These are phyloP conservation scores for Alternaria dauci DNA, from an alignment of 2,329 filamentous ascomycete genomes.

Conservation along the genomic window DNA sequence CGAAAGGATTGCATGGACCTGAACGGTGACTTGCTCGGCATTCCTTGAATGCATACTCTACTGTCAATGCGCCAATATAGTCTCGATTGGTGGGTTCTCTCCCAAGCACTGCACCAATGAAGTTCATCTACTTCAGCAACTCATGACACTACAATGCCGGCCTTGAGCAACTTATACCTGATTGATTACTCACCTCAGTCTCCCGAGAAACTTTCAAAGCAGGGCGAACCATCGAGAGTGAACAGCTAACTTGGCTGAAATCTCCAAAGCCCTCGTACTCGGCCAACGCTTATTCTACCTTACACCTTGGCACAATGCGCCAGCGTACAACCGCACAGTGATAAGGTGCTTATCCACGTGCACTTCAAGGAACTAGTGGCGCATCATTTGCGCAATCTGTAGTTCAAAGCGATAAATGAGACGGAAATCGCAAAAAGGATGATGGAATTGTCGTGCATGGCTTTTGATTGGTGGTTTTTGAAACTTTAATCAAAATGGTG, in stretches of 20 bases:
- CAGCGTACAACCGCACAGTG: background rate
- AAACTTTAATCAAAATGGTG: background rate
- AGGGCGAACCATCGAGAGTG: too few relatives aligned
- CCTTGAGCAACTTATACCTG: background rate
- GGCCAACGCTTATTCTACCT: background rate
- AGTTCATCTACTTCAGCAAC: too few relatives aligned
- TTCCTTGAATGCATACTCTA: too few relatives aligned
- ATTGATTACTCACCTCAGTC: too few relatives aligned
- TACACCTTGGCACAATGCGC: background rate
- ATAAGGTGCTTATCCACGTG: background rate
- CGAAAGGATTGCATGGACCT: too few relatives aligned
- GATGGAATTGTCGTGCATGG: background rate
- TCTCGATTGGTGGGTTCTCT: too few relatives aligned
- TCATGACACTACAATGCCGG: background rate
- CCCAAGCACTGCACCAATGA: background rate
- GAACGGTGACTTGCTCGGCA: too few relatives aligned
- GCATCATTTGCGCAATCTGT: background rate
- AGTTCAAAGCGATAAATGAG: background rate
- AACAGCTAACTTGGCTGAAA: too few relatives aligned
- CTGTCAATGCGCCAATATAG: too few relatives aligned
- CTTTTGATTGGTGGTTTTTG: conserved; percentile 8
- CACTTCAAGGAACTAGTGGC: fast-evolving
- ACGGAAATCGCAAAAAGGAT: background rate
- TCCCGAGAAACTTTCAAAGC: too few relatives aligned
- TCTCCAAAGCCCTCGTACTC: background rate